phyloP scores from a whole-genome alignment of 164 flowering plant species.

The Santalum album region DNA sequence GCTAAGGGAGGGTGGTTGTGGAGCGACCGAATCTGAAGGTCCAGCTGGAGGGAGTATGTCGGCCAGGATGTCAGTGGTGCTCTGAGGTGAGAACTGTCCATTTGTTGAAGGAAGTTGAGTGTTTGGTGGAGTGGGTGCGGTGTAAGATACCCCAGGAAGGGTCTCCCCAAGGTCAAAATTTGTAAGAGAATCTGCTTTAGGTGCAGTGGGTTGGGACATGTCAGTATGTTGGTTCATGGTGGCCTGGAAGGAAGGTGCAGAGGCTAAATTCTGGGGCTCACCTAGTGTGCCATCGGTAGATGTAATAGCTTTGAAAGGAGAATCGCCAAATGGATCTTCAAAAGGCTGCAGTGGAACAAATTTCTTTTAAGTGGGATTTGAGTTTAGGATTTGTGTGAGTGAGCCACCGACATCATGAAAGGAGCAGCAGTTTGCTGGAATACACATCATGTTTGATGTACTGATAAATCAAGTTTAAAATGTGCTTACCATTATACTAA shows the following conservation, averaged over 20 bases:
- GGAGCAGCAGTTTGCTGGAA: too few relatives aligned
- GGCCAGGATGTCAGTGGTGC: constrained; percentile 60
- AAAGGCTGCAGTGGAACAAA: constrained; percentile 38
- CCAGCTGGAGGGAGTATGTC: constrained; percentile 47
- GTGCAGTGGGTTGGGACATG: constrained; percentile 18
- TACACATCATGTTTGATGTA: too few relatives aligned
- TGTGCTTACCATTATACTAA: too few relatives aligned
- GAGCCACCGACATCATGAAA: too few relatives aligned
- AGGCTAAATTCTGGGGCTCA: constrained; percentile 27
- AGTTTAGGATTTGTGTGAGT: too few relatives aligned
- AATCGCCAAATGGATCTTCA: constrained; percentile 91
- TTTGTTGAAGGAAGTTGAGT: constrained; percentile 30
- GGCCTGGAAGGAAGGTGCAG: constrained; percentile 29
- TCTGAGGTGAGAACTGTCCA: constrained; percentile 28
- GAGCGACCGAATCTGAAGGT: neutral
- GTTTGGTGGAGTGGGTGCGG: constrained; percentile 16
- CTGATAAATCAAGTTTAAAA: too few relatives aligned
- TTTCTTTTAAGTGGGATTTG: neutral
- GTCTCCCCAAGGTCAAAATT: constrained; percentile 39
- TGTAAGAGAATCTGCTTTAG: constrained; percentile 18
- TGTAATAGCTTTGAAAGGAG: constrained; percentile 80
- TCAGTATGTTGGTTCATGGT: constrained; percentile 20
- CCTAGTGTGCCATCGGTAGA: constrained; percentile 22
- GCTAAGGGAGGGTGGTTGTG: neutral
- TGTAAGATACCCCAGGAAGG: constrained; percentile 31